Conservation (phyloP, 83 land plant species). For the Thuja plicata region DNA sequence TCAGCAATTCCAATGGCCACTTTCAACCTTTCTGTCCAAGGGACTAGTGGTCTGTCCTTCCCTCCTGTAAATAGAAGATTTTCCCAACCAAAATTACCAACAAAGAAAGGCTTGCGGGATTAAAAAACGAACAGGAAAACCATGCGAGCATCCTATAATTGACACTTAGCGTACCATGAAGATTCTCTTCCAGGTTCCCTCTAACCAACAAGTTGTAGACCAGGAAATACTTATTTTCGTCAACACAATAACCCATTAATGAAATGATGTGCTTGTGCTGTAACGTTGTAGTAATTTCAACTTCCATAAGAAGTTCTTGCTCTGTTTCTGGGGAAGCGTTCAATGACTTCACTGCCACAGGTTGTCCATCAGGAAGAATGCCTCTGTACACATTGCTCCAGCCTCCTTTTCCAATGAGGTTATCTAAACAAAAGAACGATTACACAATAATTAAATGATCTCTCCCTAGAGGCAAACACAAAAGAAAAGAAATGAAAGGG, state of each 20-base stretch:
- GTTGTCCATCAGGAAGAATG: conserved; percentile 60
- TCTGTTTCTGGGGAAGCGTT: conserved; percentile 69
- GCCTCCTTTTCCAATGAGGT: conserved; percentile 90
- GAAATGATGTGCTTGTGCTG: conserved; percentile 72
- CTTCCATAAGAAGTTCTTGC: conserved; percentile 74
- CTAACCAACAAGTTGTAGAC: conserved; percentile 64
- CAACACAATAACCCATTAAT: conserved; percentile 81
- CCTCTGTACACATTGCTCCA: conserved; percentile 86
- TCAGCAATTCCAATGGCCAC: conserved; percentile 80
- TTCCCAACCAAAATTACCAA: not conserved
- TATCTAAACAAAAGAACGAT: conserved; percentile 38
- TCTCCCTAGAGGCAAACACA: not conserved
- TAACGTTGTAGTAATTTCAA: conserved; percentile 71
- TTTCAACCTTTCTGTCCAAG: conserved; percentile 58
- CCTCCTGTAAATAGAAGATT: not conserved
- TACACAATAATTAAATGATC: not conserved
- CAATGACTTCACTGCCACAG: conserved; percentile 78
- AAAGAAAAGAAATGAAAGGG: not conserved
- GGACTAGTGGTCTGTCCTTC: conserved; percentile 14
- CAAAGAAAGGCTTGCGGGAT: not conserved
- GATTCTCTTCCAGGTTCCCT: conserved; percentile 80
- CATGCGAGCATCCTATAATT: not conserved
- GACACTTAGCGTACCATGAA: conserved; percentile 49
- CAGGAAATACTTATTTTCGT: conserved; percentile 47
- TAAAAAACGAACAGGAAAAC: not conserved